Conservation (phyloP, 148 eudicot genomes). For the Camellia granthamiana region DNA sequence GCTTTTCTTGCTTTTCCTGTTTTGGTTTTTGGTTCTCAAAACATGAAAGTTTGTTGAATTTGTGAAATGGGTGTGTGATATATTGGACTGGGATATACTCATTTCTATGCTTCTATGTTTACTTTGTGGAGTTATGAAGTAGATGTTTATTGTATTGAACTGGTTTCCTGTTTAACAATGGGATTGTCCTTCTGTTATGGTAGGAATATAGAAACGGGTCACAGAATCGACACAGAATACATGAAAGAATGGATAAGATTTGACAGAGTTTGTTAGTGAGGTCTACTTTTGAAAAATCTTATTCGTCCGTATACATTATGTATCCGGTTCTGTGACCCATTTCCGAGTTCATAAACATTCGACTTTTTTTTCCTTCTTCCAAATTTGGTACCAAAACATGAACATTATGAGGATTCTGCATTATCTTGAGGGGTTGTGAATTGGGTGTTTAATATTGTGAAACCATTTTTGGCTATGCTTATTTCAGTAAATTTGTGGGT, state of each 20-base stretch:
- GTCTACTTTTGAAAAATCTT: no score
- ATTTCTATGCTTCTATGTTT: not conserved
- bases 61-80: not conserved
- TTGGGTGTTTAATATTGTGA: conserved; percentile 14
- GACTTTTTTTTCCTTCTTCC: no score
- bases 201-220: no score
- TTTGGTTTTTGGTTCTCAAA: not conserved
- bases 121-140: not conserved
- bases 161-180: conserved; percentile 1
- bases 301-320: no score
- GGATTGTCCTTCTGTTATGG: not conserved
- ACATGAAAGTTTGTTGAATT: not conserved
- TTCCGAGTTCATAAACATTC: no score
- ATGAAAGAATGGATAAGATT: no score
- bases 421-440: conserved; percentile 6
- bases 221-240: no score
- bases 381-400: not conserved
- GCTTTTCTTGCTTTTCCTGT: not conserved
- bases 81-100: not conserved
- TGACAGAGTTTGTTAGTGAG: no score
- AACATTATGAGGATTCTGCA: not conserved
- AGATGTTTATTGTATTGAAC: conserved; percentile 1
- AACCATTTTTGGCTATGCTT: not conserved
- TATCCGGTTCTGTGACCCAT: no score
- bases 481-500: not conserved